A percentile compares a stretch with the other conserved stretches of the same genome.
Evolutionary conservation across 2,329 filamentous ascomycete genomes (phyloP).

Genomic region (Ophiostoma populinum): DNA sequence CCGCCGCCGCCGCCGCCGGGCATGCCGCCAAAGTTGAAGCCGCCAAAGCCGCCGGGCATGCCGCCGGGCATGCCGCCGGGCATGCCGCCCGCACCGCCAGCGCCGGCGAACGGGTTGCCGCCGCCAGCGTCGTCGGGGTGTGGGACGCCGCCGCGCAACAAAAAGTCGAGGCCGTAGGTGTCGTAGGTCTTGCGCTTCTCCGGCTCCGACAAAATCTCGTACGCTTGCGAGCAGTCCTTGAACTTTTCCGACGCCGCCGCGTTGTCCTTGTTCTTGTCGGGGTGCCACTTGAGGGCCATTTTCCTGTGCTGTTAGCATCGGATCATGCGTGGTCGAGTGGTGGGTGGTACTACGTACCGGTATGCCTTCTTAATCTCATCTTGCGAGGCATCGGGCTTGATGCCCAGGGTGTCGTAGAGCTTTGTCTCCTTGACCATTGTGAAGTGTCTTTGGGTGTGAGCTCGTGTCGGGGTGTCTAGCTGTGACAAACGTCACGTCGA

Average conservation of each 20-base stretch:
- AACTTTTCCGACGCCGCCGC: conserved; percentile 78
- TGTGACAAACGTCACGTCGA: no score
- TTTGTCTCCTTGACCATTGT: conserved; percentile 21
- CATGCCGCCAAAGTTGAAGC: conserved; percentile 21
- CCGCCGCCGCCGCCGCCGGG: conserved; percentile 36
- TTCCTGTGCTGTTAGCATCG: conserved; percentile 38
- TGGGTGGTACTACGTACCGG: conserved; percentile 35
- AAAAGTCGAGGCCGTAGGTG: conserved; percentile 82
- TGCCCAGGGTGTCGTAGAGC: conserved; percentile 71
- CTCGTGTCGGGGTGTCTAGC: background rate
- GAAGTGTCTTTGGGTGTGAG: background rate
- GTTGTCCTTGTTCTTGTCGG: conserved; percentile 95
- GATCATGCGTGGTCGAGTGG: background rate
- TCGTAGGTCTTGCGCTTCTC: conserved; percentile 96
- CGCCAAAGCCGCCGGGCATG: conserved; percentile 33
- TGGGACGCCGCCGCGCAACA: conserved; percentile 60
- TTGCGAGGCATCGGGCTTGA: conserved; percentile 66
- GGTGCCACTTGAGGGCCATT: conserved; percentile 79
- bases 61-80: conserved; percentile 12
- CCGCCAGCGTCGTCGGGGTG: conserved; percentile 24
- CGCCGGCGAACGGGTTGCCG: conserved; percentile 40
- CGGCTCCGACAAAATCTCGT: conserved; percentile 92
- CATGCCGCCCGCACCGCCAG: conserved; percentile 29
- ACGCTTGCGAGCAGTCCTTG: conserved; percentile 94
- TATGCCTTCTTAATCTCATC: conserved; percentile 98